Base-by-base conservation (phyloP, 106 monocot species). In the Acorus gramineus region DNA sequence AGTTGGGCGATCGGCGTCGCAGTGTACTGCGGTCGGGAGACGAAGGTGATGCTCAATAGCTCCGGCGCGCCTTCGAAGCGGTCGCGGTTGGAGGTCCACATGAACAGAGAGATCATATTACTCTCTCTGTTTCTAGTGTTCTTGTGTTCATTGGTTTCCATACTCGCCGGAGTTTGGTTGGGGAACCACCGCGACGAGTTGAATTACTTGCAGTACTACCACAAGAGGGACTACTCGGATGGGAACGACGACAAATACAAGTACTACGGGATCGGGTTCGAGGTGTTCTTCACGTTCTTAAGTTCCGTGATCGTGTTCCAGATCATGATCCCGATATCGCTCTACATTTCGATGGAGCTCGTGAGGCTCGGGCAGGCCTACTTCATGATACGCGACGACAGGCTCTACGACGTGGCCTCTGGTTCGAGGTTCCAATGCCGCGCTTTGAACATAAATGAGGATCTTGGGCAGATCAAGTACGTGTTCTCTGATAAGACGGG, bases 401-500 rank as follows among this genome's bases (percentile, higher is more conserved):
- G 70, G 81, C 64, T 96, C 74, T 91, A 85, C 42, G 96, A 96
- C 50, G 78, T 74, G 60, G 50, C 74, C 4, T 79, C 87, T 0
- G 72, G 79, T 14, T 78, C 87, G 43, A 69, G 80, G 78, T 87
- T 96, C 69, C 96, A 96, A 59, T 96, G 96, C 64, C 60, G 90
- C 61, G 91, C 90, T 48, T 68, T 96, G 74, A 96, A 96, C 64
- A 96, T 96, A 71, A 96, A 91, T 48, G 96, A 96, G 72, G 90
- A 91, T 77, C 74, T 96, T 53, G 96, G 96, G 28, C 96, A 96
- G 79, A 79, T 96, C 67, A 91, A 79, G 74, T 91, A 87, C 54
- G 82, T 95, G 43, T 95, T 95, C 66, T 90, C 95, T 0, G 95
- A 95, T 72, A 95, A 95, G 62, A 96, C 96, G 3, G 96, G 96